Conservation (phyloP, 139 green algal genomes). For the Haematococcus lacustris region DNA sequence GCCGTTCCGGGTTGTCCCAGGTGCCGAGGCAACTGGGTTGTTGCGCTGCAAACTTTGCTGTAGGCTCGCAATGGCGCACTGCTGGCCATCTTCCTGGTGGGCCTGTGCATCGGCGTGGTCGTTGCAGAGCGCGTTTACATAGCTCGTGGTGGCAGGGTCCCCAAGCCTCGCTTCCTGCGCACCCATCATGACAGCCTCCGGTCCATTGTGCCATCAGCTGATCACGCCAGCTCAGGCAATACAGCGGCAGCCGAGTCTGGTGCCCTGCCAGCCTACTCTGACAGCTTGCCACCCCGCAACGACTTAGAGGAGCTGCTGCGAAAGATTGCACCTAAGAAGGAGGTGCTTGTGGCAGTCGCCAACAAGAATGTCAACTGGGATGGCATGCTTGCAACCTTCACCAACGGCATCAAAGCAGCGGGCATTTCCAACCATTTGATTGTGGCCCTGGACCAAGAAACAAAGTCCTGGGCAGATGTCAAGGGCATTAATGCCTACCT, state of each 20-base stretch:
- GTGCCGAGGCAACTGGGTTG: no score
- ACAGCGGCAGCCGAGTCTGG: background rate
- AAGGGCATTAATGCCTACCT: conserved; percentile 39
- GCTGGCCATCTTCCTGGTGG: conserved; percentile 39
- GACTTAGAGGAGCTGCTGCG: conserved; percentile 34
- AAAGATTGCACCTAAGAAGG: conserved; percentile 61
- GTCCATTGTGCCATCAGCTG: background rate
- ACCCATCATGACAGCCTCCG: conserved; percentile 12
- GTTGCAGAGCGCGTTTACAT: conserved; percentile 58
- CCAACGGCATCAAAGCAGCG: conserved; percentile 44
- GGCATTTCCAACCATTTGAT: conserved; percentile 78
- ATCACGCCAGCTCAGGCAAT: background rate
- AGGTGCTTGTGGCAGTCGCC: conserved; percentile 85
- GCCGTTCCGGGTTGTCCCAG: no score
- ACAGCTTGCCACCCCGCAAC: conserved; percentile 5
- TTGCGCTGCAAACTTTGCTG: no score
- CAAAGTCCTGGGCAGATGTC: conserved; percentile 22
- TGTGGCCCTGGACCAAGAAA: conserved; percentile 81
- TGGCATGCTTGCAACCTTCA: conserved; percentile 64
- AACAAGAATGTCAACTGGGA: conserved; percentile 75
- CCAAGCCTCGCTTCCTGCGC: conserved; percentile 19
- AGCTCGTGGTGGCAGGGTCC: background rate
- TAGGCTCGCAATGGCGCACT: conserved; percentile 30
- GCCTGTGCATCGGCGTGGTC: conserved; percentile 59
- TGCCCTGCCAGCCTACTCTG: background rate